Evolutionary conservation across 1,284 basidiomycete species (phyloP).

Genomic region (Malassezia sp.): DNA sequence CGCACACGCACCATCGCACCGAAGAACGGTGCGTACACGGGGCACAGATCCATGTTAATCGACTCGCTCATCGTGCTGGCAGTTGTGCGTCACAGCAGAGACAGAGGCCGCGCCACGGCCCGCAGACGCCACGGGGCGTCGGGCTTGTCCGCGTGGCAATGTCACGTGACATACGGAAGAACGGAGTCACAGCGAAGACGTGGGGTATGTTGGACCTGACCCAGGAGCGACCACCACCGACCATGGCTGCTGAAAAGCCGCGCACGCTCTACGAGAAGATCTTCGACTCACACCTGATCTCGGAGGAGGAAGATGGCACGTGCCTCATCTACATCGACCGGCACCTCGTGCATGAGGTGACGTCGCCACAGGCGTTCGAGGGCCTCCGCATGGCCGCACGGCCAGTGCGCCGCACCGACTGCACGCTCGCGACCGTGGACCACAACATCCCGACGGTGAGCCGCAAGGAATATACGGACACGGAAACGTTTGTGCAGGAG

Average conservation of each 20-base stretch:
- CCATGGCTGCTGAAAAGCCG: slow-evolving; percentile 10
- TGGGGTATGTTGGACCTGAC: background rate
- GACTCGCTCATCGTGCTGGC: slow-evolving; percentile 21
- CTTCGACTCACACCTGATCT: slow-evolving; percentile 39
- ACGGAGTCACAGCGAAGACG: slow-evolving; percentile 2
- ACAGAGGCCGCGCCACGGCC: background rate
- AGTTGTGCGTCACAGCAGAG: background rate
- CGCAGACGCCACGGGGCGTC: slow-evolving; percentile 13
- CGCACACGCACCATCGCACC: slow-evolving; percentile 68
- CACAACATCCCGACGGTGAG: slow-evolving; percentile 45
- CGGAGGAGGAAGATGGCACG: slow-evolving; percentile 38
- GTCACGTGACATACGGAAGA: slow-evolving; percentile 7
- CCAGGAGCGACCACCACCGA: background rate
- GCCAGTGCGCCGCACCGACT: slow-evolving; percentile 38
- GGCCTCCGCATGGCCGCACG: slow-evolving; percentile 38
- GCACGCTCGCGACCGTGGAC: slow-evolving; percentile 45
- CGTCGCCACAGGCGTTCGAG: slow-evolving; percentile 44
- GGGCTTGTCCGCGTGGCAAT: slow-evolving; percentile 7
- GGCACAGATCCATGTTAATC: slow-evolving; percentile 43
- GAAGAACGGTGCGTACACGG: slow-evolving; percentile 72
- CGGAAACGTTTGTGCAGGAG: slow-evolving; percentile 40
- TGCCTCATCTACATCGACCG: slow-evolving; percentile 44
- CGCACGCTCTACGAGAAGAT: slow-evolving; percentile 43
- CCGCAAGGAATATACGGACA: slow-evolving; percentile 39
- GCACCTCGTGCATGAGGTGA: slow-evolving; percentile 45